Evolutionary conservation across 352 stramenopile species (phyloP), one percentile per base, ranked within the genome.

Genomic region (Elongisporangium senticosum): DNA sequence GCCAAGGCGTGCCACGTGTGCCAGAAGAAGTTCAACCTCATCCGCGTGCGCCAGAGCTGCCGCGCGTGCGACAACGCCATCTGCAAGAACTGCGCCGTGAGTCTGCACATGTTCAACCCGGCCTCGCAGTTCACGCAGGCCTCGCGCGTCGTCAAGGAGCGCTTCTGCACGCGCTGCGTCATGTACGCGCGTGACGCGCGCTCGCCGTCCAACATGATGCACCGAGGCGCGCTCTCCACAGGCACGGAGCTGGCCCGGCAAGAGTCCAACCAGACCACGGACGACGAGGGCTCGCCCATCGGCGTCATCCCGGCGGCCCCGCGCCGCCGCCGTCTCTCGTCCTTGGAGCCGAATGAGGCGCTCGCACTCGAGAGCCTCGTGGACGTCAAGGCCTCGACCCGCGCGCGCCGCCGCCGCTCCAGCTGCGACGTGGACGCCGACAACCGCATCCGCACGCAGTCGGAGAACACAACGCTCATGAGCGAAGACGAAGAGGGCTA

Each of bases 61-160:
- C 83, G 83, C 17, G 86, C 89, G 78, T 92, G 83, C 20, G 83
- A 80, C 15, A 78, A 90, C 56, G 80, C 89, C 53, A 84, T 90
- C 63, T 90, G 80, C 54, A 77, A 71, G 17, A 69, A 69, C 17
- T 90, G 81, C 51, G 65, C 59, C 48, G 48, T 69, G 3, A 39
- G 55, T 22, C 58, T 69, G 49, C 58, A 63, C 33, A 63, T 69
- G 39, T 59, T 69, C 11, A 62, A 59, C 50, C 53, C 59, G 7
- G 21, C 24, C 14, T 56, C 51, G 13, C 15, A 49, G 37, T 58
- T 59, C 26, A 58, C 49, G 20, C 33, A 43, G 33, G 33, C 13
- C 33, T 43, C 33, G 11, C 33, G 33, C 33, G 33, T 43, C 33
- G 47, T 62, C 15, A 49, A 26, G 24, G 28, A 56, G 19, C 55